phyloP scores from a whole-genome alignment of 2,329 filamentous ascomycete species.

The Sporothrix luriei region DNA sequence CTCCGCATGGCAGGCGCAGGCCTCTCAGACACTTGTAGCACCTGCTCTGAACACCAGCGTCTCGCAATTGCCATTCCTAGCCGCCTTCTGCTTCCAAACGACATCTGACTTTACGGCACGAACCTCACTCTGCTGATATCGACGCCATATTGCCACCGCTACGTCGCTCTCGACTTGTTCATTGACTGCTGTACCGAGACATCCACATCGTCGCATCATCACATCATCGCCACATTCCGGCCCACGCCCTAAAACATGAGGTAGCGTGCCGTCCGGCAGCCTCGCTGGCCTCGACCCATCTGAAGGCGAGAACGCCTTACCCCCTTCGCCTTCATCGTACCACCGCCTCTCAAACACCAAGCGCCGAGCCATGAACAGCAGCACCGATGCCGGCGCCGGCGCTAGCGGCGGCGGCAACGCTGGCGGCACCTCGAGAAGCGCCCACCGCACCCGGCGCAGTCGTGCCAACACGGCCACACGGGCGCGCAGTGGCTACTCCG shows the following conservation, averaged over 20 bases:
- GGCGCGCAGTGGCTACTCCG: slow-evolving; percentile 27
- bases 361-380: slow-evolving; percentile 29
- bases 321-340: neutral
- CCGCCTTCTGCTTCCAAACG: neutral
- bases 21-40: slow-evolving; percentile 14
- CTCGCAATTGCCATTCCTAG: slow-evolving; percentile 9
- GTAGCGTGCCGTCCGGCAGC: slow-evolving; percentile 28
- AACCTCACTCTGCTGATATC: no score
- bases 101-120: neutral
- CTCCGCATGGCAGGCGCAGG: slow-evolving; percentile 22
- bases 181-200: neutral
- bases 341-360: neutral
- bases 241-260: slow-evolving; percentile 29
- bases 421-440: slow-evolving; percentile 22
- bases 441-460: slow-evolving; percentile 22
- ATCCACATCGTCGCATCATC: neutral
- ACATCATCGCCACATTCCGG: neutral
- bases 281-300: slow-evolving; percentile 21
- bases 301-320: neutral
- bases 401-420: slow-evolving; percentile 23
- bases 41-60: slow-evolving; percentile 19
- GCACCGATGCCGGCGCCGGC: slow-evolving; percentile 14
- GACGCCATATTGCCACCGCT: no score
- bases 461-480: slow-evolving; percentile 22
- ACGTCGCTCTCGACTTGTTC: no score